Percentiles rank a stretch among this genome's conserved stretches.
These are phyloP conservation scores for Ustilago sp. DNA, from an alignment of 1,284 basidiomycete genomes.

Conservation along the genomic window DNA sequence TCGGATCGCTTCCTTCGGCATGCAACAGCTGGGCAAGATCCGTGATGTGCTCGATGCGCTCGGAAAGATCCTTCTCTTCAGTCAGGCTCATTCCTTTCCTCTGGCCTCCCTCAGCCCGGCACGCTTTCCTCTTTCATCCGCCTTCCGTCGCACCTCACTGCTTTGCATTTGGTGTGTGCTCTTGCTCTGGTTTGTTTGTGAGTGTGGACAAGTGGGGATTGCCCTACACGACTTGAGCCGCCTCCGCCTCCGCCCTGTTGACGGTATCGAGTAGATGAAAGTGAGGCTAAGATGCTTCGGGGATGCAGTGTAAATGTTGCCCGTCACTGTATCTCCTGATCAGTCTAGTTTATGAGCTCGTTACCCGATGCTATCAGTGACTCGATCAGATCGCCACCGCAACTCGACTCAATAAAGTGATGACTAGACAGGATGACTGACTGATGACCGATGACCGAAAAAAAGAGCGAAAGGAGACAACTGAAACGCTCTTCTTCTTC, in stretches of 20 bases:
- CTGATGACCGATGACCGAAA: conserved; percentile 14
- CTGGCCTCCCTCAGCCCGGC: not conserved
- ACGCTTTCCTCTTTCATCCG: conserved; percentile 10
- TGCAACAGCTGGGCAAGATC: conserved; percentile 2
- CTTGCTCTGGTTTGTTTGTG: not conserved
- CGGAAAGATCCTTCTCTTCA: conserved; percentile 13
- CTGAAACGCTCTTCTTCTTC: not conserved
- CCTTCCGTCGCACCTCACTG: not conserved
- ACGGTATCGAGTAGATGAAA: not conserved
- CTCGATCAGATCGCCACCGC: conserved; percentile 22
- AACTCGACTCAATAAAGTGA: conserved; percentile 29
- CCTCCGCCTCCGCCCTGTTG: not conserved
- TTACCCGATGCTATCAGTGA: conserved; percentile 18
- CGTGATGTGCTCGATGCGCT: conserved; percentile 2
- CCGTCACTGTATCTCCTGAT: not conserved
- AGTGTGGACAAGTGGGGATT: conserved; percentile 21
- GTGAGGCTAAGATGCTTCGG: conserved; percentile 5
- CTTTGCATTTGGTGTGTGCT: not conserved
- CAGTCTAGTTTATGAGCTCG: conserved; percentile 4
- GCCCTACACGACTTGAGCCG: conserved; percentile 7
- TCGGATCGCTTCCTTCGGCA: no score
- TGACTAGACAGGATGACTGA: conserved; percentile 20
- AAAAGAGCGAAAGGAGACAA: conserved; percentile 17
- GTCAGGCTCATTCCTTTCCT: not conserved
- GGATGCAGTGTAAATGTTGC: not conserved